Base-by-base conservation (phyloP, 345 rosid species). In the Brassica juncea region DNA sequence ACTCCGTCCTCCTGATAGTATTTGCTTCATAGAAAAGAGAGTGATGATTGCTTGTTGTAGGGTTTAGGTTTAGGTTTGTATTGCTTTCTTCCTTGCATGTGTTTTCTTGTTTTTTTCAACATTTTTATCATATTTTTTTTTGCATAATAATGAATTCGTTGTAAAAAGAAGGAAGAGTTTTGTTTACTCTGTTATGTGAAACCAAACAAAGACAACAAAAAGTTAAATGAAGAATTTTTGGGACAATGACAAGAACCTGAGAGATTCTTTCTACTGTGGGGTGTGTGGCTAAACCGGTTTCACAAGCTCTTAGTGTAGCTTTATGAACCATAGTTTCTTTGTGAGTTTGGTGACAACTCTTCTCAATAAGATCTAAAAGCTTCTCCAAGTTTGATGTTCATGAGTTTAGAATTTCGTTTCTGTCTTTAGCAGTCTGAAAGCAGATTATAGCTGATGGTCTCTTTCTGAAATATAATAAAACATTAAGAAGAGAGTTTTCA, bases 311-410 rank as follows among this genome's bases (percentile, higher is more conserved):
- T 44, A 89, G 66, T 62, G 89, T 91, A 68, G 88, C 90, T 89
- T 94, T 92, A 83, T 90, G 97, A 77, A 92, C 91, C 97, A 92
- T 92, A 39, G 55, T 91, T 80, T 92, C 98, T 79, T 91, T 94
- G 93, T 94, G 99, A 73, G 92, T 89, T 81, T 92, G 97, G 80
- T 90, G 97, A 87, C 97, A 92, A 82, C 97, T 91, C 89, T 94
- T 92, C 83, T 91, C 97, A 4, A 91, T 94, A 67, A 92, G 94
- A 83, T 94, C 94, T 16, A 94, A 94, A 80, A 94, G 86, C 83
- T 89, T 91, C 90, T 94, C 97, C 91, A 92, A 84, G 85, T 89
- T 92, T 80, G 78, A 65, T 3, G 97, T 83, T 95, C 99, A 94
- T 8, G 89, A 88, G 80, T 94, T 89, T 47, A 94, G 97, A 71